phyloP scores from a whole-genome alignment of 1,139 yeast genomes.

The Pneumocystis murina region DNA sequence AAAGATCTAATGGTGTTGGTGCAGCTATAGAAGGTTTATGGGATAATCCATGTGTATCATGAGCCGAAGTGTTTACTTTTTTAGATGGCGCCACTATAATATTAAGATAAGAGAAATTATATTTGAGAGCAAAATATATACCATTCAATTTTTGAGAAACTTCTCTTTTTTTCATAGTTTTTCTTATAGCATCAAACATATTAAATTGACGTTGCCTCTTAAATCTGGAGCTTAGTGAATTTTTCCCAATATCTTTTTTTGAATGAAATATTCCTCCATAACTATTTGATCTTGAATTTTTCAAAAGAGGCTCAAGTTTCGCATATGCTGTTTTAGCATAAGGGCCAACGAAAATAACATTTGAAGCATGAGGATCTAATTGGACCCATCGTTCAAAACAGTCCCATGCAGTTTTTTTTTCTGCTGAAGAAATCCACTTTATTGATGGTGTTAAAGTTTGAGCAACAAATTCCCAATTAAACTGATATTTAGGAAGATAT shows the following conservation, averaged over 20 bases:
- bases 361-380: slow-evolving; percentile 44
- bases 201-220: slow-evolving; percentile 83
- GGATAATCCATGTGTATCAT: neutral
- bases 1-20: slow-evolving; percentile 77
- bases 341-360: slow-evolving; percentile 51
- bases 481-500: slow-evolving; percentile 72
- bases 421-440: slow-evolving; percentile 69
- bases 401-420: slow-evolving; percentile 95
- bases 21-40: slow-evolving; percentile 13
- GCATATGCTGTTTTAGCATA: slow-evolving; percentile 72
- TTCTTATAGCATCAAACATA: slow-evolving; percentile 89
- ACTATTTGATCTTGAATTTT: slow-evolving; percentile 39
- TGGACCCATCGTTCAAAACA: slow-evolving; percentile 94
- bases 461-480: slow-evolving; percentile 86
- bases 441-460: slow-evolving; percentile 53
- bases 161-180: slow-evolving; percentile 69
- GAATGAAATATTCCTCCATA: neutral
- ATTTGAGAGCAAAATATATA: neutral
- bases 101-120: neutral
- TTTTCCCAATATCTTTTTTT: neutral
- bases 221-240: neutral
- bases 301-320: slow-evolving; percentile 87
- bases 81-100: slow-evolving; percentile 18
- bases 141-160: slow-evolving; percentile 8
- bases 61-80: slow-evolving; percentile 13